phyloP scores from a whole-genome alignment of 2,329 filamentous ascomycete species.

The Colletotrichum cordylinicola region DNA sequence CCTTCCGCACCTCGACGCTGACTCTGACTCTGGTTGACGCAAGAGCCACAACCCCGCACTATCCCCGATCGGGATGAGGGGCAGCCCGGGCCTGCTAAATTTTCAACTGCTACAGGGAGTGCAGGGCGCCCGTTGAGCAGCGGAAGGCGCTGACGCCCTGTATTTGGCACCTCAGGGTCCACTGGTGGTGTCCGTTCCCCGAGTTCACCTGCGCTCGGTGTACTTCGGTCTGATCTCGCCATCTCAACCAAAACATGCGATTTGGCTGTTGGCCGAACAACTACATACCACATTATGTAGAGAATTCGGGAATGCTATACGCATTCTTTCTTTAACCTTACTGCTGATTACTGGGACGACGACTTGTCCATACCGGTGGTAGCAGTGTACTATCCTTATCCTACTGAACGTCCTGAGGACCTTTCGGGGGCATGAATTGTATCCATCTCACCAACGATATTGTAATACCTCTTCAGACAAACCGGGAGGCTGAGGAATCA shows the following conservation, averaged over 20 bases:
- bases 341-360: fast-evolving
- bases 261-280: background rate
- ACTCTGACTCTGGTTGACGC: background rate
- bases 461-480: background rate
- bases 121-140: background rate
- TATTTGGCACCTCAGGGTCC: background rate
- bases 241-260: background rate
- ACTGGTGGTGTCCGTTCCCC: background rate
- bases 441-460: background rate
- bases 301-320: background rate
- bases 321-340: no score
- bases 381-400: background rate
- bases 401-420: background rate
- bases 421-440: background rate
- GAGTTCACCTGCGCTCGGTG: background rate
- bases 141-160: background rate
- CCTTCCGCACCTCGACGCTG: background rate
- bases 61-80: slow-evolving; percentile 24
- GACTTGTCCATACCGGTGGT: background rate
- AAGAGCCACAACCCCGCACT: slow-evolving; percentile 23
- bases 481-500: background rate
- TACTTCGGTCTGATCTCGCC: background rate
- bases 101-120: background rate
- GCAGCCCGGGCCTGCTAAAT: background rate
- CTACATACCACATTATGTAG: background rate